Base-by-base conservation (phyloP, 106 monocot species). In the Allium fistulosum region DNA sequence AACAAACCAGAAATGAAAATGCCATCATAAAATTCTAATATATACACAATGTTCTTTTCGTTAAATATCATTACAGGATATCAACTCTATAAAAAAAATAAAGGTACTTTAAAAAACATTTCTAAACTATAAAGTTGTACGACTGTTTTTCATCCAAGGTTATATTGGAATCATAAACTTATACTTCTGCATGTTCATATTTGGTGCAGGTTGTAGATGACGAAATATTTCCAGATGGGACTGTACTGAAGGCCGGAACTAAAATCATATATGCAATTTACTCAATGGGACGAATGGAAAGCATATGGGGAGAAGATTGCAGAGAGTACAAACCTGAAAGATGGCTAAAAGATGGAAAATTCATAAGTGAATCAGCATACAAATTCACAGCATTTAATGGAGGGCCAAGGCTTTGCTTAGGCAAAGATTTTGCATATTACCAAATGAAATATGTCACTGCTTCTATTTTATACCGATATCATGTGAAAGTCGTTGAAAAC, bases 301-400 rank as follows among this genome's bases (percentile, higher is more conserved):
- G 97, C 79, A 90, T 99, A 26, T 99, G 97, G 97, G 92, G 97
- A 4, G 59, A 80, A 10, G 97, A 92, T 71, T 99, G 92, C 75
- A 52, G 84, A 10, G 87, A 90, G 37, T 99, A 80, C 87, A 92
- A 78, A 68, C 92, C 97, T n/a, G 92, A 99, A 71, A 55, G 84
- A 65, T 80, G 84, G 84, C 70, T 84, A 12, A 62, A 57, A 26
- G 80, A 77, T 18, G 80, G 77, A 17, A 66, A 77, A 7, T 84
- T 77, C 67, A 62, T 71, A 63, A 80, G 84, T 75, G 97, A 99
- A 67, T 92, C 97, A 0, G 87, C 89, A 2, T 92, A 92, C 81
- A 92, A 90, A 77, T 99, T 99, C 78, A 76, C 97, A 0, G 92
- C 97, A 14, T 99, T 99, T 80, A 92, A 99, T 56, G 97, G 97